phyloP scores from a whole-genome alignment of 306 rosid species.

The Cercis canadensis region DNA sequence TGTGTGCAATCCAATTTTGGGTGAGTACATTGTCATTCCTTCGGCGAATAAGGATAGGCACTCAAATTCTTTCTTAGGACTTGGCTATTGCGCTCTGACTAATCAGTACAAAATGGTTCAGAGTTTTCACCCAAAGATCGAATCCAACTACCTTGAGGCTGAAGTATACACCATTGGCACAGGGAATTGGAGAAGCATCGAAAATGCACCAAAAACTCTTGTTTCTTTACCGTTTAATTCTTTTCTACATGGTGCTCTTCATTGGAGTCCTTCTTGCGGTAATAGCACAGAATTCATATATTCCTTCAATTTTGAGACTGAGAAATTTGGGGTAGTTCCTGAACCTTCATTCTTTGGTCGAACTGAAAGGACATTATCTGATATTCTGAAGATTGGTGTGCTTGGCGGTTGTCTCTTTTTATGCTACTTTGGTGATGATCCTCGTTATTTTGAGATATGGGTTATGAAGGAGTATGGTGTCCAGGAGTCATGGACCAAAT shows the following conservation, averaged over 20 bases:
- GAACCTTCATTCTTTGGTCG: conserved; percentile 7
- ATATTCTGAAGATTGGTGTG: conserved; percentile 20
- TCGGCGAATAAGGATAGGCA: not conserved
- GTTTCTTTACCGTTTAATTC: conserved; percentile 14
- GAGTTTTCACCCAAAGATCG: not conserved
- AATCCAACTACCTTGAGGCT: not conserved
- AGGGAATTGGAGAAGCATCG: conserved; percentile 21
- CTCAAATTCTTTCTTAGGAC: not conserved
- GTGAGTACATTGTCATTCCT: not conserved
- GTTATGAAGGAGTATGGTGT: conserved; percentile 27
- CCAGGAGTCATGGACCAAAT: conserved; percentile 27
- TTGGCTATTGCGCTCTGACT: not conserved
- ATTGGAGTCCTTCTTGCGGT: not conserved
- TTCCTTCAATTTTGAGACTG: conserved; percentile 16
- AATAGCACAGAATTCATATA: not conserved
- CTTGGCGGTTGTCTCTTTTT: conserved; percentile 13
- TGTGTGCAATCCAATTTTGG: conserved; percentile 21
- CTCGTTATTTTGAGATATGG: conserved; percentile 17
- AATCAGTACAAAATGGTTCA: conserved; percentile 12
- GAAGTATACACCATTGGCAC: conserved; percentile 19
- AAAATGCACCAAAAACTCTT: not conserved
- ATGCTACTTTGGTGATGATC: conserved; percentile 16
- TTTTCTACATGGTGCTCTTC: conserved; percentile 18
- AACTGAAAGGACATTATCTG: not conserved
- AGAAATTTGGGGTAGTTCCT: not conserved